Evolutionary conservation across 2,329 filamentous ascomycete genomes (phyloP).

Genomic region (Aureobasidium sp.): DNA sequence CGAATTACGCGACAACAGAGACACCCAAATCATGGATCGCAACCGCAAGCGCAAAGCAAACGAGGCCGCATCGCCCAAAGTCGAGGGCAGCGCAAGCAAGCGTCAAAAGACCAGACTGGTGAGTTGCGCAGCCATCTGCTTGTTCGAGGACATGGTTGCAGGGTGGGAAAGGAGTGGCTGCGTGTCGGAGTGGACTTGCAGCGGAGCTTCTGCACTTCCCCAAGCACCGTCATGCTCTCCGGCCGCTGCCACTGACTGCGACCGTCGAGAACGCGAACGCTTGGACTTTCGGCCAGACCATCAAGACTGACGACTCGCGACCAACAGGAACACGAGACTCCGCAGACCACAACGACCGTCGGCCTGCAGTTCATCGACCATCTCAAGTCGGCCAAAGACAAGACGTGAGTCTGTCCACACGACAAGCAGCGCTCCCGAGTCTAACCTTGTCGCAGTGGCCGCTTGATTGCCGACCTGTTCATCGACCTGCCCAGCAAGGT

Average conservation of each 20-base stretch:
- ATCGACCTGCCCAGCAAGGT: constrained; percentile 15
- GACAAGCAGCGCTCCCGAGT: background rate
- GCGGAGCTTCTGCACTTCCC: background rate
- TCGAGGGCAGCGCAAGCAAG: constrained; percentile 13
- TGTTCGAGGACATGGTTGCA: no score
- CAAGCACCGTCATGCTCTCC: background rate
- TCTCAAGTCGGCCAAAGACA: constrained; percentile 68
- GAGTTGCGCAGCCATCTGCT: no score
- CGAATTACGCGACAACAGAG: background rate
- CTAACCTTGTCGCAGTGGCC: constrained; percentile 12
- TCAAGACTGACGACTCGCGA: background rate
- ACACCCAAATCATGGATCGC: constrained; percentile 14
- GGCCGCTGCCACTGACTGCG: background rate
- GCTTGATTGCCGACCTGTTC: constrained; percentile 15
- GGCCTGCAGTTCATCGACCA: constrained; percentile 67
- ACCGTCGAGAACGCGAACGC: constrained; percentile 4
- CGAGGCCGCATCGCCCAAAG: constrained; percentile 1
- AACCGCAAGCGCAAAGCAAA: constrained; percentile 15
- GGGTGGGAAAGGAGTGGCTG: background rate
- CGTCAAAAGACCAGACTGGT: constrained; percentile 14
- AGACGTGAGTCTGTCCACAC: constrained; percentile 50
- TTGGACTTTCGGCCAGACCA: background rate
- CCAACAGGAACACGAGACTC: constrained; percentile 5
- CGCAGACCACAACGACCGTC: constrained; percentile 33
- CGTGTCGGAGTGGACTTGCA: background rate